Evolutionary conservation across 805 yeast species (phyloP), one percentile per base, ranked within the genome.

Genomic region (Yarrowia phangngaensis): DNA sequence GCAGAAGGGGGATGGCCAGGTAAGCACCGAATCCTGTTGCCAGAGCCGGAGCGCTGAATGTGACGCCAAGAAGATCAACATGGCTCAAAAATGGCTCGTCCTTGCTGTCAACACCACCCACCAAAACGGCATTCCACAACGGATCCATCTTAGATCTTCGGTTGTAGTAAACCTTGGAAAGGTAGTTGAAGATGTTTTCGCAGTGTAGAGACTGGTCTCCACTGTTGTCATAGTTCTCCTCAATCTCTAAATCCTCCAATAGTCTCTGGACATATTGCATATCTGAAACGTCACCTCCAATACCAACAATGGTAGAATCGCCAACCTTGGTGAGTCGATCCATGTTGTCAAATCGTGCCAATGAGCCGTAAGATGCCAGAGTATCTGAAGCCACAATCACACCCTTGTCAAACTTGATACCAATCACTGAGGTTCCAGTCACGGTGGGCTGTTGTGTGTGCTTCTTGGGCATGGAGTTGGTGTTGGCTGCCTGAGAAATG

Each of bases 1-100:
- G 81, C 63, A 92, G 73, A 59, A 92, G 69, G 19, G 99, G 99
- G 33, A 88, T 69, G 3, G 98, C 99, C 66, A 92, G 73, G 66
- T 92, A 89, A 8, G 94, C 83, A 52, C 98, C 99, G 64, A 88
- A 90, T 1, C 99, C 99, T 3, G 97, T 89, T 35, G 97, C 96
- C 51, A 92, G 70, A 2, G 95, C 74, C 22, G 95, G 92, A 0
- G 97, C 75, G 3, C 85, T 74, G 66, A 85, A 92, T 2, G 95
- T 76, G 20, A 88, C 95, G 43, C 99, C 99, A 53, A 89, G 74
- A 53, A 92, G 71, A 64, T 92, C 96, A 35, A 88, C 95, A 62
- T 85, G 89, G 56, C 82, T 80, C 61, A 92, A 72, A 59, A 84
- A 84, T 27, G 92, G 87, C 56, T 76, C 73, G 36, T 70, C 73